Conservation (phyloP, 2,329 filamentous ascomycete genomes). For the Botrytis fragariae region DNA sequence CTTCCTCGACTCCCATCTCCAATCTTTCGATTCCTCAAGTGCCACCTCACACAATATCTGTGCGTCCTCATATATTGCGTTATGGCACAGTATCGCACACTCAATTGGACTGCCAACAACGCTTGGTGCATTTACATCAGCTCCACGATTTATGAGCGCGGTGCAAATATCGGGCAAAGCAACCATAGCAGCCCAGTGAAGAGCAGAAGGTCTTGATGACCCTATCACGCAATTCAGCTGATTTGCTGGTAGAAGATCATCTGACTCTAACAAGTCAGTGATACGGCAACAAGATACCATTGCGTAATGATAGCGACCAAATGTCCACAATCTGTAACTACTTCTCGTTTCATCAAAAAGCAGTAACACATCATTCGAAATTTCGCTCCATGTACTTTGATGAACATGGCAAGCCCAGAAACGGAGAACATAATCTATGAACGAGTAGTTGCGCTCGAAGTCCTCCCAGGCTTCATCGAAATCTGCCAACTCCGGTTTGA, state of each 20-base stretch:
- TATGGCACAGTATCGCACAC: not conserved
- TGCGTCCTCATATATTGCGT: not conserved
- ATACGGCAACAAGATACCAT: accelerated
- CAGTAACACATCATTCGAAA: not conserved
- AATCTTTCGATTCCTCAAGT: accelerated
- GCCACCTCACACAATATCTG: accelerated
- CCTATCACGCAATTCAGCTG: not conserved
- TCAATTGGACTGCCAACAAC: not conserved
- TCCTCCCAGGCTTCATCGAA: not conserved
- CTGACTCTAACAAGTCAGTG: too few species aligned
- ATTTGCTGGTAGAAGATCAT: not conserved
- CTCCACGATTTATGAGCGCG: not conserved
- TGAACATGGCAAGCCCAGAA: accelerated
- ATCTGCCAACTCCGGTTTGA: not conserved
- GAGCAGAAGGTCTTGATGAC: not conserved
- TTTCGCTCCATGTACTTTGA: not conserved
- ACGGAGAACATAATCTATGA: not conserved
- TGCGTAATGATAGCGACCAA: not conserved
- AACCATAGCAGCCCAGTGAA: constrained; percentile 7
- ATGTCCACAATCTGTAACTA: not conserved
- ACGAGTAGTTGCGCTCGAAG: not conserved
- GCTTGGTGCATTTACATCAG: not conserved
- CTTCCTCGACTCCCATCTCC: not conserved
- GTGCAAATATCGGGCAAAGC: not conserved
- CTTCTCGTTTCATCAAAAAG: not conserved